Evolutionary conservation across 2,329 filamentous ascomycete species (phyloP), one percentile per base, ranked within the genome.

Genomic region (Macrophomina pseudophaseolina): DNA sequence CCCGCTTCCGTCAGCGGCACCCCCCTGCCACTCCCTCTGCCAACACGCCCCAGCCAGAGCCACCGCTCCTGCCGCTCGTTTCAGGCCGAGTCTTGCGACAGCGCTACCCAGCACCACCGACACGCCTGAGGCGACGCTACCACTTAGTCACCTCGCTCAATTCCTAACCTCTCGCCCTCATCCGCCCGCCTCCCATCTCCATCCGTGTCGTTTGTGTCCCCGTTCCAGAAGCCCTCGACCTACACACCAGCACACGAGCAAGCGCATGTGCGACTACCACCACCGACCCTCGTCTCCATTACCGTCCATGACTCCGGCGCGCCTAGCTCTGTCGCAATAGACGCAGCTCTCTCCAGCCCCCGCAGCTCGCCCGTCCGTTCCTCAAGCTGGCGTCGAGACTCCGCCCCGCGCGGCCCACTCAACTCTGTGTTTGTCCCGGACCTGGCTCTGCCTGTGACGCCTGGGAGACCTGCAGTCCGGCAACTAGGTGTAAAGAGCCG

Each of bases 331-430:
- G 48, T 53, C 60, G 48, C 48, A 53, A 7, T 52, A 64, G 28
- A 16, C 32, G 32, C 42, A 62, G 33, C 49, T 33, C 23, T 23
- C 23, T 33, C 18, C n/a, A n/a, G 46, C 2, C 54, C 35, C 38
- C 16, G 35, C 51, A 38, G 18, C 58, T 11, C 9, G 7, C n/a
- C 30, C 4, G 2, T 11, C 38, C 60, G 18, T 59, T 51, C 30
- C 73, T 74, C 76, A 79, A 74, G 71, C 77, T 79, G 77, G 77
- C 77, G 74, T 74, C 76, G 72, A 71, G 72, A 74, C 70, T 72
- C 53, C 73, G 68, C 40, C 70, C 72, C 54, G 35, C 56, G 66
- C 68, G 68, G 67, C 53, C 67, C 44, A 42, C 54, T 32, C 71
- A 74, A 65, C 70, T 73, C 66, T 62, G 58, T 44, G 71, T 74